Evolutionary conservation across 1,284 basidiomycete species (phyloP).

Genomic region (Ceratobasidium sp.): DNA sequence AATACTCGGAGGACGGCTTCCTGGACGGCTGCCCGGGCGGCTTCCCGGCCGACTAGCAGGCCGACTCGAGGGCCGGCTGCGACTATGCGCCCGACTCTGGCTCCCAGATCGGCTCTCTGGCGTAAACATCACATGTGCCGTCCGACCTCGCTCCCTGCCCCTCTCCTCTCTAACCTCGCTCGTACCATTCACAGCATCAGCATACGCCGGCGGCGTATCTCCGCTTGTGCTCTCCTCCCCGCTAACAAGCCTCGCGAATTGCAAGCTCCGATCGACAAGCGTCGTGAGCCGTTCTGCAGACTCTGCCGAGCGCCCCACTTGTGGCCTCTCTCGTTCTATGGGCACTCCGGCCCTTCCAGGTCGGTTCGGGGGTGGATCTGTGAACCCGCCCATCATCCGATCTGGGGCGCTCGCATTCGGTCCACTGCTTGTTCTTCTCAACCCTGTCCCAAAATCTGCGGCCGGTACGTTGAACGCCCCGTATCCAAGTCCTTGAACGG

Average conservation of each 20-base stretch:
- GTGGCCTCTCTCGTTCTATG: constrained; percentile 50
- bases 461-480: constrained; percentile 17
- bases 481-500: constrained; percentile 9
- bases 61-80: constrained; percentile 5
- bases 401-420: constrained; percentile 16
- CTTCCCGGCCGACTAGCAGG: not conserved
- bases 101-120: constrained; percentile 11
- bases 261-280: constrained; percentile 46
- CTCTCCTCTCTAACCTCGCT: not conserved
- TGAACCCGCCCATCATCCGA: constrained; percentile 51
- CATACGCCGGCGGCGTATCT: constrained; percentile 68
- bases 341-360: constrained; percentile 31
- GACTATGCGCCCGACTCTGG: not conserved
- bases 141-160: not conserved
- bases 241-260: constrained; percentile 65
- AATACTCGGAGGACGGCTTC: too few relatives aligned
- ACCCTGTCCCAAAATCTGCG: not conserved
- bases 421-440: not conserved
- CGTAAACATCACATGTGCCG: constrained; percentile 23
- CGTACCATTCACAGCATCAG: constrained; percentile 45
- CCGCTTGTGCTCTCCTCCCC: constrained; percentile 69
- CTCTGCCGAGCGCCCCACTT: not conserved
- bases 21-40: constrained; percentile 25
- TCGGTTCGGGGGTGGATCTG: too few relatives aligned
- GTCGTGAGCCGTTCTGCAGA: constrained; percentile 2